Evolutionary conservation across 2,329 filamentous ascomycete genomes (phyloP), one percentile per base, ranked within the genome.

Genomic region (Pleoardoris graminearum): DNA sequence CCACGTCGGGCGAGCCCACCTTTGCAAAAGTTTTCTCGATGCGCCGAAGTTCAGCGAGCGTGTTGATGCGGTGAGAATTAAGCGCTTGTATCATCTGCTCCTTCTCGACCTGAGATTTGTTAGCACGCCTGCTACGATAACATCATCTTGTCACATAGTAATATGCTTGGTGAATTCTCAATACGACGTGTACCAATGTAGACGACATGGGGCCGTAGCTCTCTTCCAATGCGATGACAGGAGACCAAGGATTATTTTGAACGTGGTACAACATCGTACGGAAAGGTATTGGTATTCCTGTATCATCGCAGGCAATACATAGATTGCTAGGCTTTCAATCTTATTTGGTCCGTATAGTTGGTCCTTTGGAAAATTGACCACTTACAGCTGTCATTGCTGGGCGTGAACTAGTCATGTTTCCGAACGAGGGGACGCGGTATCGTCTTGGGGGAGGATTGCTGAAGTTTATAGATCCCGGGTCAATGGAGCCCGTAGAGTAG

Each of bases 11-110:
- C 35, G 80, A 77, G 27, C 84, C 79, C 53, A 83, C 80, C 2
- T 77, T 71, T 3, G 85, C 82, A 21, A 88, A 85, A 3, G 83
- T 77, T 50, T 83, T 82, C 69, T 91, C 88, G 60, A 90, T 85
- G 14, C 86, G 85, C 59, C 87, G 85, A 23, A 91, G 81, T 57
- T 89, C 87, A 0, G 84, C 86, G 17, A 91, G 77, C 0, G 88
- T 90, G 68, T 90, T 91, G 68, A 90, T 78, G n/a, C 83, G 82
- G 63, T 88, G 86, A 0, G 82, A 84, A 37, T 77, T 77, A 19
- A 91, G 79, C 0, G 85, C 84, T 21, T 84, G 77, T 57, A 90
- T 83, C 55, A 88, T 79, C 56, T 85, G 80, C 14, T 75, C 68
- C 59, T 79, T 79, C 53, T 79, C 75, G 22, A 73, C 70, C 76